phyloP scores from a whole-genome alignment of 306 rosid species.

The Cucurbita pepo region DNA sequence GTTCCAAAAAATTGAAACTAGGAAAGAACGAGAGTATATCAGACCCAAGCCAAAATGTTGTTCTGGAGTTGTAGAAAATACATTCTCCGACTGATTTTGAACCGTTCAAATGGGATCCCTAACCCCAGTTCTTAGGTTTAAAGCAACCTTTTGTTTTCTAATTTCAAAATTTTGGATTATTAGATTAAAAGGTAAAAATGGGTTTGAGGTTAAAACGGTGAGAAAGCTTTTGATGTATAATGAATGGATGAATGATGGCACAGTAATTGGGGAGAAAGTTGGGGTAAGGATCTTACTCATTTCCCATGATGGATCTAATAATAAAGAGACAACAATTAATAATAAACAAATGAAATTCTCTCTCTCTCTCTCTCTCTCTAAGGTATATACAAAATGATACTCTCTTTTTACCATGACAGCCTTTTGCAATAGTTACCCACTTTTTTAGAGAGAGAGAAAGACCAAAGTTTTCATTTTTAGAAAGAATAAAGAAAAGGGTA shows the following conservation, averaged over 20 bases:
- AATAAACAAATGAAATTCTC: conserved; percentile 1
- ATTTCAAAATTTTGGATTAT: too few species aligned
- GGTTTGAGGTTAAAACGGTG: background rate
- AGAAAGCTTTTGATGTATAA: conserved; percentile 12
- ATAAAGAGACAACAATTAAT: background rate
- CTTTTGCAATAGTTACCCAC: conserved; percentile 13
- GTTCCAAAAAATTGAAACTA: too few species aligned
- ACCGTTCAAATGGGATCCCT: too few species aligned
- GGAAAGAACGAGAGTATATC: too few species aligned
- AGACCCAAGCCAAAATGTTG: too few species aligned
- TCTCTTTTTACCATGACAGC: conserved; percentile 38
- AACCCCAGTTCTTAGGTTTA: too few species aligned
- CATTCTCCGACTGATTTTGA: too few species aligned
- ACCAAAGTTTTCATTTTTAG: conserved; percentile 13
- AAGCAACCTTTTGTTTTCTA: too few species aligned
- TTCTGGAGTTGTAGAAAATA: too few species aligned
- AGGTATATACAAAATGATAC: conserved; percentile 27
- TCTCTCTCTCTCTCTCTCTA: conserved; percentile 7
- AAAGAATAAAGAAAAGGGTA: conserved; percentile 23
- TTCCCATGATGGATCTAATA: conserved; percentile 17
- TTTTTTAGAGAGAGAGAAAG: conserved; percentile 35
- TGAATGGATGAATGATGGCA: conserved; percentile 58
- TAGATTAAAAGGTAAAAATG: too few species aligned
- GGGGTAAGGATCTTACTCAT: conserved; percentile 28
- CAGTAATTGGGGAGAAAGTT: conserved; percentile 38